These are phyloP conservation scores for Fusarium sp. DNA, from an alignment of 2,329 filamentous ascomycete species.

Conservation along the genomic window DNA sequence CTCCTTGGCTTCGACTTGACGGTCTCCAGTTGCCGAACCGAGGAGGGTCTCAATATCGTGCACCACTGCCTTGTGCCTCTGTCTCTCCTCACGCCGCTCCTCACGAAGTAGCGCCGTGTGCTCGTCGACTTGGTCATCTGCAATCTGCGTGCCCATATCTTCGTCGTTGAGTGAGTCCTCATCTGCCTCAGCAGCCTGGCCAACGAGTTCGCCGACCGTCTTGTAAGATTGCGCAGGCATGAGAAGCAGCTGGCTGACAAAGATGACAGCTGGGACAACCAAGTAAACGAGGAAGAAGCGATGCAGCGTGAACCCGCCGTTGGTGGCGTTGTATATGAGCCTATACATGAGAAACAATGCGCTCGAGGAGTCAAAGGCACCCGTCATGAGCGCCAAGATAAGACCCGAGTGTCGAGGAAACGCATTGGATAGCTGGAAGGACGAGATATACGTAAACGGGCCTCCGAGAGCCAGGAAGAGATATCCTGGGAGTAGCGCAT, in stretches of 20 bases:
- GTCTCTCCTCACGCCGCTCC: slow-evolving; percentile 68
- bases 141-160: slow-evolving; percentile 33
- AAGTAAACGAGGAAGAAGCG: slow-evolving; percentile 81
- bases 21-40: slow-evolving; percentile 69
- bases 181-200: slow-evolving; percentile 71
- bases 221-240: slow-evolving; percentile 85
- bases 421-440: slow-evolving; percentile 86
- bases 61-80: slow-evolving; percentile 71
- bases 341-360: slow-evolving; percentile 82
- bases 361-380: slow-evolving; percentile 86
- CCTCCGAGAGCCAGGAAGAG: slow-evolving; percentile 82
- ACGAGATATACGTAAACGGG: slow-evolving; percentile 84
- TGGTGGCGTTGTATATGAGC: slow-evolving; percentile 72
- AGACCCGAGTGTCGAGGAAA: slow-evolving; percentile 82
- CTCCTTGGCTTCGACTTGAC: slow-evolving; percentile 75
- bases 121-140: slow-evolving; percentile 70
- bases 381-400: slow-evolving; percentile 83
- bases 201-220: slow-evolving; percentile 84
- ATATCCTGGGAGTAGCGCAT: slow-evolving; percentile 81
- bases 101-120: slow-evolving; percentile 66
- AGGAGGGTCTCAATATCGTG: slow-evolving; percentile 80
- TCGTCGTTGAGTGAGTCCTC: slow-evolving; percentile 45
- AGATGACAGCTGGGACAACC: slow-evolving; percentile 74
- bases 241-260: slow-evolving; percentile 74
- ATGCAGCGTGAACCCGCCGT: slow-evolving; percentile 67